Evolutionary conservation across 306 rosid genomes (phyloP).

Genomic region (Prunus dulcis): DNA sequence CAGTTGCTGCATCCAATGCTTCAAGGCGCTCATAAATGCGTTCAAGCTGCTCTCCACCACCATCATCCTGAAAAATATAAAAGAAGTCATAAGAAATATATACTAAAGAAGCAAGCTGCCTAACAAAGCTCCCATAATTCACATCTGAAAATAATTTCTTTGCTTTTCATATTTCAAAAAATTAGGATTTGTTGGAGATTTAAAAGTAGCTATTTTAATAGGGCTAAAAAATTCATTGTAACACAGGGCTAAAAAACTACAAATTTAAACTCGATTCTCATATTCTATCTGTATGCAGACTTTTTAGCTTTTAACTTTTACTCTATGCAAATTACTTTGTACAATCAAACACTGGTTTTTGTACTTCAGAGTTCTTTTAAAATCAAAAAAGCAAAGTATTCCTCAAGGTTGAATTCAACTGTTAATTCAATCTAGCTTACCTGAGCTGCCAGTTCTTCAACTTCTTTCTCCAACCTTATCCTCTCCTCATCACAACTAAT

Average conservation of each 20-base stretch:
- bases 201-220: no score
- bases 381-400: neutral
- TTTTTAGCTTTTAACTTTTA: neutral
- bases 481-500: conserved; percentile 95
- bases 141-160: neutral
- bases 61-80: conserved; percentile 63
- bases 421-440: conserved; percentile 32
- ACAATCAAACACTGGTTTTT: neutral
- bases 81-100: neutral
- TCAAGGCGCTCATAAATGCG: conserved; percentile 87
- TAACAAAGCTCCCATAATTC: neutral
- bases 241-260: neutral
- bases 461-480: conserved; percentile 83
- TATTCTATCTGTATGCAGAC: neutral
- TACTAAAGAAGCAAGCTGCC: neutral
- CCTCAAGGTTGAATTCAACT: neutral
- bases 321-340: neutral
- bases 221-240: neutral
- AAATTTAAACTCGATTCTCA: neutral
- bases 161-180: neutral
- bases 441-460: conserved; percentile 73
- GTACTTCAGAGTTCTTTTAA: neutral
- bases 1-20: conserved; percentile 91
- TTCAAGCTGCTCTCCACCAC: conserved; percentile 93
- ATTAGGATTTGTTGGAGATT: no score